Evolutionary conservation across 345 rosid genomes (phyloP).

Genomic region (Heritiera littoralis): DNA sequence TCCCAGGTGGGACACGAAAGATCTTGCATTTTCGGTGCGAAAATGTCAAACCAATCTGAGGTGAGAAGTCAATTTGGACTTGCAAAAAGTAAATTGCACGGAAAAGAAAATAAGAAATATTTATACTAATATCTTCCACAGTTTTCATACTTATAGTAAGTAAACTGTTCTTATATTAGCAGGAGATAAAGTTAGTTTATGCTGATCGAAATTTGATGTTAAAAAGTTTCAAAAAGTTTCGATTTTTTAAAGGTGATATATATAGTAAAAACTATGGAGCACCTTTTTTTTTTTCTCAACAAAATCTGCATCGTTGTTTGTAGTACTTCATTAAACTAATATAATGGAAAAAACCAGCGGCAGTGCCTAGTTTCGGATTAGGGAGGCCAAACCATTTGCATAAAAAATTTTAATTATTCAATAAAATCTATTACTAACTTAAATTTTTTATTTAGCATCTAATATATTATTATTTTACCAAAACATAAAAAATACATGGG

Average conservation of each 20-base stretch:
- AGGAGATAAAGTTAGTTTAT: background rate
- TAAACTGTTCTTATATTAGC: background rate
- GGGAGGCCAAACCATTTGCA: too few relatives aligned
- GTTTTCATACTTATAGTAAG: background rate
- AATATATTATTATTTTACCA: too few relatives aligned
- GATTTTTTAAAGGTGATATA: background rate
- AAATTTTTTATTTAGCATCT: too few relatives aligned
- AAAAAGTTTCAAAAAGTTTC: background rate
- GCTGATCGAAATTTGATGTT: background rate
- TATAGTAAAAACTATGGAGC: background rate
- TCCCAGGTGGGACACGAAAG: conserved; percentile 33
- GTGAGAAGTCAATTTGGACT: background rate
- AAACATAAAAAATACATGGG: too few relatives aligned
- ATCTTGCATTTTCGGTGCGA: background rate
- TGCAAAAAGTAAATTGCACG: background rate
- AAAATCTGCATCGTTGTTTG: background rate
- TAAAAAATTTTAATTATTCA: too few relatives aligned
- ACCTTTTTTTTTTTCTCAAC: background rate
- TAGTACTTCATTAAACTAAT: too few relatives aligned
- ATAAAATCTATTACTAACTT: too few relatives aligned
- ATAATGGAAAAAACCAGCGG: too few relatives aligned
- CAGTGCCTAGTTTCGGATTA: too few relatives aligned
- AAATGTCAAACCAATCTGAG: background rate
- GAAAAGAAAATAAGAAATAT: background rate
- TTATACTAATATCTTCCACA: background rate